Evolutionary conservation across 1,284 basidiomycete species (phyloP), one percentile per base, ranked within the genome.

Genomic region (Leccinum brunneo-olivaceum): DNA sequence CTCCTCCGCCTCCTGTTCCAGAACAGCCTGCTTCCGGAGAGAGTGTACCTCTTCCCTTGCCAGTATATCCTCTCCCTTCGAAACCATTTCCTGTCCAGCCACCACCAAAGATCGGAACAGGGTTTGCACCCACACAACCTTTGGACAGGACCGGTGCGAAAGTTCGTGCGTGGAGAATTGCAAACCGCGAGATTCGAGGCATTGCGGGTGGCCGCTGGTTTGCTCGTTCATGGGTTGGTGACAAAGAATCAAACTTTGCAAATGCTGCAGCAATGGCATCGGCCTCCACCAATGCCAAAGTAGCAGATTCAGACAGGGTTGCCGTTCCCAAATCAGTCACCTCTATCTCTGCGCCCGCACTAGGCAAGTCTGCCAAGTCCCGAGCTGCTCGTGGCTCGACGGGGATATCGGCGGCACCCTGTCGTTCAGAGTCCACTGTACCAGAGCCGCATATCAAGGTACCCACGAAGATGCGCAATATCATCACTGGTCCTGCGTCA

Each of bases 141-240:
- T 68, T 88, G 21, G 85, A 88, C 57, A 78, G 74, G 53, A 73
- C 67, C 23, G 68, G 69, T 9, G 73, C 71, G 32, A 74, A 76
- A 50, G 75, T 77, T 12, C 76, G 84, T 33, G 77, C 74, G 46
- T 88, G 84, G 84, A 73, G 83, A 36, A 59, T 73, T 33, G 84
- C 82, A 5, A 72, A 81, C 45, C 75, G 85, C 39, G 85, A 88
- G 60, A 77, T 88, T 37, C 71, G 82, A 33, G 85, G 84, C 8
- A 85, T 88, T 43, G 85, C 79, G 24, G 84, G 84, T 11, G 84
- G 84, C 2, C 74, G 84, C 21, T 88, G 85, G 85, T 81, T 87
- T 53, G 65, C 77, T 7, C 73, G 73, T 21, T 67, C 81, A 11
- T 88, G 84, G 84, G 81, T 84, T 11, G 85, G 84, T n/a, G 79